These are phyloP conservation scores for Clavulina sp. DNA, from an alignment of 768 basidiomycete genomes.

Conservation along the genomic window DNA sequence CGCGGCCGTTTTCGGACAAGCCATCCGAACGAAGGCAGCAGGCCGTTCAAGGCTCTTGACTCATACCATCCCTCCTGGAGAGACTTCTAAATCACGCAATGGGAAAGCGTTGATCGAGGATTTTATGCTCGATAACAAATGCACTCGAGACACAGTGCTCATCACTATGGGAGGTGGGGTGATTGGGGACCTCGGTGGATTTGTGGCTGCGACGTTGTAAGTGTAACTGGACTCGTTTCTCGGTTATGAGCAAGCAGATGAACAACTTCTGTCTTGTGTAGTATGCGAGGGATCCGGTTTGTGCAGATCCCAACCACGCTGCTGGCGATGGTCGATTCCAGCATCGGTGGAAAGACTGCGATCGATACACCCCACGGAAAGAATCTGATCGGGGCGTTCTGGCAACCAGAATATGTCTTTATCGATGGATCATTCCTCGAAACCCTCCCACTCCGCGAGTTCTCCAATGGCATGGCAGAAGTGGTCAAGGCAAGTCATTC, in stretches of 20 bases:
- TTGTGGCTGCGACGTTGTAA: slow-evolving; percentile 92
- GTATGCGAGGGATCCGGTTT: slow-evolving; percentile 94
- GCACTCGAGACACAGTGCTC: slow-evolving; percentile 85
- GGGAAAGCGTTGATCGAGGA: slow-evolving; percentile 92
- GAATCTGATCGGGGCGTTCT: slow-evolving; percentile 95
- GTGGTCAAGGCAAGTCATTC: slow-evolving; percentile 57
- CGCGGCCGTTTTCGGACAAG: slow-evolving; percentile 40
- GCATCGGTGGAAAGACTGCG: slow-evolving; percentile 97
- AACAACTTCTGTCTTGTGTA: slow-evolving; percentile 18
- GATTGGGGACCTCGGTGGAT: slow-evolving; percentile 91
- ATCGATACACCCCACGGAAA: slow-evolving; percentile 97
- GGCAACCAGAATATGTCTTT: slow-evolving; percentile 96
- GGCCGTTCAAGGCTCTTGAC: slow-evolving; percentile 48
- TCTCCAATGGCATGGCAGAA: slow-evolving; percentile 98
- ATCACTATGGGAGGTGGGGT: slow-evolving; percentile 93
- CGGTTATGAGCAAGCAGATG: background rate
- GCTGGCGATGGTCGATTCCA: slow-evolving; percentile 96
- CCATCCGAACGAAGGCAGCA: slow-evolving; percentile 18
- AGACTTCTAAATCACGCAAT: slow-evolving; percentile 78
- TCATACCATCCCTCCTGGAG: slow-evolving; percentile 74
- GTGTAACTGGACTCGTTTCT: slow-evolving; percentile 18
- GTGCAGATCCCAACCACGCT: slow-evolving; percentile 94
- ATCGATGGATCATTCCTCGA: slow-evolving; percentile 94
- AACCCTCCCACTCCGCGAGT: slow-evolving; percentile 78
- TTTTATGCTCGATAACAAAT: slow-evolving; percentile 69